Evolutionary conservation across 345 rosid species (phyloP), one percentile per base, ranked within the genome.

Genomic region (Populus tremula): DNA sequence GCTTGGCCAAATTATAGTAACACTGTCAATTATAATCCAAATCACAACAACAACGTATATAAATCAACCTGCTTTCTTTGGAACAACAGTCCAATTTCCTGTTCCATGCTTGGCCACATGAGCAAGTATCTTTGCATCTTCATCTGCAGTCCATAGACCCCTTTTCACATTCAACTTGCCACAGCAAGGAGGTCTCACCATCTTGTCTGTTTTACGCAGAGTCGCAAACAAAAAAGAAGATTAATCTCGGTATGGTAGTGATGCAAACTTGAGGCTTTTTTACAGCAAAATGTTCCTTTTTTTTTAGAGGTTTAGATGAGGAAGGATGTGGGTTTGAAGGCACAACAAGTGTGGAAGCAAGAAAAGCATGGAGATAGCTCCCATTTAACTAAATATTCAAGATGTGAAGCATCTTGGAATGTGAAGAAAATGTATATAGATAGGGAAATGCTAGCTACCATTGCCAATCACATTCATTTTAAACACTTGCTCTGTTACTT

Each of bases 71-170:
- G 69, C 69, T 87, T 81, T 87, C 80, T 77, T 88, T 0, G 93
- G 92, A 56, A 78, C 84, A 39, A 74, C 80, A 82, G 86, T 82
- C 91, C 95, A 89, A 56, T 90, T 87, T 6, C 88, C 88, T 16
- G 85, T 84, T 33, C 91, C 93, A 69, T 91, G 89, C 70, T 88
- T 91, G 1, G 94, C 82, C 6, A 87, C 90, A 81, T 86, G 82
- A 20, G 89, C 87, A 67, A 84, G 83, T 5, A 85, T 86, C 84
- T 87, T 90, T 31, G 89, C 90, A 80, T 91, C 96, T 80, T 90
- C 94, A 64, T 90, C 96, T 39, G 68, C 53, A 12, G 50, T 84
- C 94, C 96, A 90, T 62, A 80, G 82, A 2, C 88, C 90, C 50
- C 79, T 82, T 59, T 80, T 85, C 41, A 78, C 80, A 69, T 85